Evolutionary conservation across 306 rosid species (phyloP).

Genomic region (Quercus cerris): DNA sequence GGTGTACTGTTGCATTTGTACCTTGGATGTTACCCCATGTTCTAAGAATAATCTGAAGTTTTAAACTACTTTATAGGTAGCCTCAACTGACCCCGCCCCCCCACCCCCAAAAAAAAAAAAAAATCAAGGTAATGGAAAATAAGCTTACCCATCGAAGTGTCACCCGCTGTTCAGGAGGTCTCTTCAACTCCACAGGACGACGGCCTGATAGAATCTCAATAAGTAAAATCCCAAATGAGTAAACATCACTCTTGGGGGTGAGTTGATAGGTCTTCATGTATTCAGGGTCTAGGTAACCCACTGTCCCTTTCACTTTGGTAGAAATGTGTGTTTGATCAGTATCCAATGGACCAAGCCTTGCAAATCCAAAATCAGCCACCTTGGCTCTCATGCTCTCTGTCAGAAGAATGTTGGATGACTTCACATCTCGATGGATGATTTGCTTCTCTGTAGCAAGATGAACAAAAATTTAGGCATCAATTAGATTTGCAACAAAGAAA

Average conservation of each 20-base stretch:
- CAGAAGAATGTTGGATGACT: constrained; percentile 94
- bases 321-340: constrained; percentile 82
- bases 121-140: constrained; percentile 10
- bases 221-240: constrained; percentile 91
- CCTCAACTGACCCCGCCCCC: background rate
- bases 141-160: constrained; percentile 88
- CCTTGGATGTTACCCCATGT: background rate
- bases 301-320: constrained; percentile 98
- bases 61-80: background rate
- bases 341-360: constrained; percentile 78
- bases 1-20: background rate
- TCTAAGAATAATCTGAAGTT: background rate
- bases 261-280: constrained; percentile 95
- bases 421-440: constrained; percentile 96
- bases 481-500: background rate
- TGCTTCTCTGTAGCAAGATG: constrained; percentile 65
- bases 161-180: constrained; percentile 66
- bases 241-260: constrained; percentile 92
- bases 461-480: constrained; percentile 25
- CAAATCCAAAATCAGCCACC: constrained; percentile 98
- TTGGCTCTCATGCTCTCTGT: constrained; percentile 96
- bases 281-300: constrained; percentile 98
- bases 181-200: constrained; percentile 87
- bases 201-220: constrained; percentile 82
- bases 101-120: too few species aligned